Evolutionary conservation across 768 basidiomycete genomes (phyloP), one percentile per base, ranked within the genome.

Genomic region (Agaricus sinodeliciosus): DNA sequence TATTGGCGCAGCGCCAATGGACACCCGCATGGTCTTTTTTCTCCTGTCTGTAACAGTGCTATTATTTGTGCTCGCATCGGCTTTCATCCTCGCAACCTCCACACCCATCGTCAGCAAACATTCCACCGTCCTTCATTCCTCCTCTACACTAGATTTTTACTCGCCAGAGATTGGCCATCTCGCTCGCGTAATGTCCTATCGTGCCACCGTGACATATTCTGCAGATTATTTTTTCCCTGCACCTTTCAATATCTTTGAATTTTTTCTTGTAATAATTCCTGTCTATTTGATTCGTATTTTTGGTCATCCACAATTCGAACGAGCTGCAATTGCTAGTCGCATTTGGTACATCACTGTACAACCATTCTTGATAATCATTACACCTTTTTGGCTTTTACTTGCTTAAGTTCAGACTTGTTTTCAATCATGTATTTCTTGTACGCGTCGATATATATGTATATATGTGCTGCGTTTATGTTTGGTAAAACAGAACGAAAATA

Each of bases 71-170:
- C 41, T 69, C 25, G 59, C 72, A 25, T 64, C 73, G 48, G 50
- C 70, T 60, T 57, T 65, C 67, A 27, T 66, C 27, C 50, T 69
- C 47, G 64, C 70, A 11, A 65, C 71, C 5, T 56, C 56, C 18
- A 50, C 59, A 15, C 48, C 61, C 62, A n/a, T 60, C 69, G 42
- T 56, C 49, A 57, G 56, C 40, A 44, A 28, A 41, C 16, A 37
- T 6, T 39, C 57, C 47, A 25, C 28, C 3, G 43, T 42, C 8
- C 15, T 4, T 7, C 42, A 58, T 35, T 16, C 50, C 11, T 25
- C 53, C 12, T 36, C 19, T 22, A 55, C 59, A 11, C 83, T 81
- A 81, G 79, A 82, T 56, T 66, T 69, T 19, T 83, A 76, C 62
- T 72, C 78, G 4, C 40, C 46, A 11, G 48, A 60, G 2, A 64